phyloP scores from a whole-genome alignment of 352 stramenopile genomes.

The Pythium plurisporium region DNA sequence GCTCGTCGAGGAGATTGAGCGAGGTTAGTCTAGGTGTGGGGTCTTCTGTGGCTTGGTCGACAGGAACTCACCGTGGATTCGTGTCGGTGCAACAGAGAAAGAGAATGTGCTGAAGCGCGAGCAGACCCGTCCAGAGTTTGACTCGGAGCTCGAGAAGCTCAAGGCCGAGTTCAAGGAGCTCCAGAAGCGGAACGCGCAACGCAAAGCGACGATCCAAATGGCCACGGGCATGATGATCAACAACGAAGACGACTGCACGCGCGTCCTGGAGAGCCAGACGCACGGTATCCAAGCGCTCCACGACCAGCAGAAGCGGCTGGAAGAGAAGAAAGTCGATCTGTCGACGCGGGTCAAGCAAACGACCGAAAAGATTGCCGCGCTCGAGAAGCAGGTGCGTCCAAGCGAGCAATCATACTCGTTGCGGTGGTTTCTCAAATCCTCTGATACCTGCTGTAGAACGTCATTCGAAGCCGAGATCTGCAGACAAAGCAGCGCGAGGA shows the following conservation, averaged over 20 bases:
- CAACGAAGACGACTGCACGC: conserved; percentile 72
- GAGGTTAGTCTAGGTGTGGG: conserved; percentile 18
- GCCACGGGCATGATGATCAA: conserved; percentile 66
- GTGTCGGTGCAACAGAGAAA: conserved; percentile 31
- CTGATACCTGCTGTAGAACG: conserved; percentile 34
- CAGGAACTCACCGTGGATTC: too few relatives aligned
- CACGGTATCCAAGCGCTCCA: conserved; percentile 69
- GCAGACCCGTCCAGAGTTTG: conserved; percentile 28
- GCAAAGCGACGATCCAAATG: conserved; percentile 70
- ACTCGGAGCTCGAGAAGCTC: conserved; percentile 46
- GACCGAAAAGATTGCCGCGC: conserved; percentile 39
- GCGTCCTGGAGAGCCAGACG: conserved; percentile 69
- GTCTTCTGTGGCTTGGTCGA: too few relatives aligned
- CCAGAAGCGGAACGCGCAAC: conserved; percentile 65
- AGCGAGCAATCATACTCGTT: neutral
- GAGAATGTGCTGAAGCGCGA: conserved; percentile 41
- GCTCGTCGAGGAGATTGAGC: conserved; percentile 39
- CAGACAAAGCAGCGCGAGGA: conserved; percentile 72
- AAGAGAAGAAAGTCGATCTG: conserved; percentile 76
- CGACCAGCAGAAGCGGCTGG: conserved; percentile 56
- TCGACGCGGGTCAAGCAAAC: conserved; percentile 62
- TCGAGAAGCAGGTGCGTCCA: conserved; percentile 48
- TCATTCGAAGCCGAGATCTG: conserved; percentile 58
- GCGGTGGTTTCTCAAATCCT: too few relatives aligned
- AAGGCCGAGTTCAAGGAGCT: conserved; percentile 63